Base-by-base conservation (phyloP, 768 basidiomycete genomes). In the Sarcomyxa edulis region DNA sequence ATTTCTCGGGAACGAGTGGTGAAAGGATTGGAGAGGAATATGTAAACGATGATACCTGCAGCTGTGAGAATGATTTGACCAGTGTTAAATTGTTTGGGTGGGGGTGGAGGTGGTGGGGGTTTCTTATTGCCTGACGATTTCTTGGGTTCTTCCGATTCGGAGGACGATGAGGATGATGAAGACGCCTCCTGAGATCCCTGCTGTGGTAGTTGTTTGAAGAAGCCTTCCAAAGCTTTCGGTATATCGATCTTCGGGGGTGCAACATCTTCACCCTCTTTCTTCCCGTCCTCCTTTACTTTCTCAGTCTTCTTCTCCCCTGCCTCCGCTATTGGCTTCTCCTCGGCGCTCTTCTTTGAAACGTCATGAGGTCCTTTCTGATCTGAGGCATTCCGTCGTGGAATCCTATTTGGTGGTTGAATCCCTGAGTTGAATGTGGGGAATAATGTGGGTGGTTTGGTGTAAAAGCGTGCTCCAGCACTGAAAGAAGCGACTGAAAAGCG, bases 1-100 rank as follows among this genome's bases (percentile, higher is more conserved):
- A 99, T 98, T 65, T 99, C 96, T 43, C 86, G 78, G 1, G 84
- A 78, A 18, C 66, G 62, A 4, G 73, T 64, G 1, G 66, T 59
- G 26, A 65, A 68, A 9, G 79, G 72, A 41, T 76, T 68, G 10
- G 75, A 74, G 49, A 82, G 86, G 10, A 84, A 66, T 49, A 84
- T 71, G 51, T 80, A 83, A 15, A 76, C 74, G 10, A 78, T 69
- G 19, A 76, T 73, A 37, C 81, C 65, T 3, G 65, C 67, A 15
- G 62, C 59, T 39, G 84, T 52, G 49, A 75, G 76, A 4, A 54
- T 65, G 20, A 75, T 48, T 53, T 75, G 71, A 14, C 74, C 68
- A 48, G 81, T 82, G 48, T 69, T 74, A 48, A 81, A 78, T 18
- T 71, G 68, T 48, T 70, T 76, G 50, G 68, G 66, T 40, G 65